A percentile compares a stretch with the other conserved stretches of the same genome.
Conservation (phyloP, 2,329 filamentous ascomycete species). For the Neofusicoccum cordaticola region DNA sequence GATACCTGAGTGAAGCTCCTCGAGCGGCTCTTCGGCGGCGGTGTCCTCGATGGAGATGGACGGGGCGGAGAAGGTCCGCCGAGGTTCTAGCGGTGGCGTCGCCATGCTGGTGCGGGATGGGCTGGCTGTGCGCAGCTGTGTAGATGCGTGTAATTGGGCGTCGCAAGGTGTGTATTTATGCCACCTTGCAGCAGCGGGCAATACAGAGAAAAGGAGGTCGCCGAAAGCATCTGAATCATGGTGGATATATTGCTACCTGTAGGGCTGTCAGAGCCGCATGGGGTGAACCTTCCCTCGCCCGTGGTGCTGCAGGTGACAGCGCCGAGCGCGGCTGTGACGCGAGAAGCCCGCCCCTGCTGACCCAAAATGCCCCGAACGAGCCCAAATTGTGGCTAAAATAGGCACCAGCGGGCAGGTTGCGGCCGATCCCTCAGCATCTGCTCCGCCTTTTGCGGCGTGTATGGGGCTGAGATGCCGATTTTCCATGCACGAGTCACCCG, state of each 20-base stretch:
- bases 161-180: background rate
- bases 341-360: constrained; percentile 11
- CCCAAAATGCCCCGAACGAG: background rate
- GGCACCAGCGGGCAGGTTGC: background rate
- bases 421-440: background rate
- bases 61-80: constrained; percentile 21
- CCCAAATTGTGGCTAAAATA: background rate
- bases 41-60: constrained; percentile 37
- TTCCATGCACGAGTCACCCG: constrained; percentile 14
- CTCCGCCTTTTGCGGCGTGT: constrained; percentile 8
- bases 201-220: background rate
- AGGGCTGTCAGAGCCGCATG: constrained; percentile 10
- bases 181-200: background rate
- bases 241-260: constrained; percentile 2
- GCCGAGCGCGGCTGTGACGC: constrained; percentile 13
- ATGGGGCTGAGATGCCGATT: constrained; percentile 11
- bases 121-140: background rate
- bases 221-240: background rate
- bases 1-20: constrained; percentile 12
- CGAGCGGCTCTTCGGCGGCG: constrained; percentile 20
- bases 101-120: background rate
- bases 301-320: constrained; percentile 1
- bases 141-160: too few relatives aligned
- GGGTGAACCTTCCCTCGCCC: background rate
- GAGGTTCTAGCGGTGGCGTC: constrained; percentile 2